These are phyloP conservation scores for Suhomyces kunorum DNA, from an alignment of 1,139 yeast species.

Conservation along the genomic window DNA sequence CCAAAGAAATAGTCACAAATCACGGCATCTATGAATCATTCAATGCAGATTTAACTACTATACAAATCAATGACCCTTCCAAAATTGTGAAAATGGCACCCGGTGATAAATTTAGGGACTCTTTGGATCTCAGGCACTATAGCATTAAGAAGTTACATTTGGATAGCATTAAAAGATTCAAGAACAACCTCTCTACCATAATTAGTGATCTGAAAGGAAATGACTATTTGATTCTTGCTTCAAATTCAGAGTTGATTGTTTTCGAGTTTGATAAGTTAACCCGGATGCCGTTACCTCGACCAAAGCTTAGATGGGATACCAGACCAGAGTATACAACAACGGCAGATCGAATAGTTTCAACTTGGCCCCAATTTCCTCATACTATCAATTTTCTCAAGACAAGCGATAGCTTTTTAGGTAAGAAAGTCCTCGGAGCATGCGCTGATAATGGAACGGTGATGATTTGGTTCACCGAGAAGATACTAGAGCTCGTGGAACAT, in stretches of 20 bases:
- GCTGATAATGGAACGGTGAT: slow-evolving; percentile 58
- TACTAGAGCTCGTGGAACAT: slow-evolving; percentile 24
- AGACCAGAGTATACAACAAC: slow-evolving; percentile 41
- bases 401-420: slow-evolving; percentile 27
- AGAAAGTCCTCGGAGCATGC: slow-evolving; percentile 48
- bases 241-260: slow-evolving; percentile 33
- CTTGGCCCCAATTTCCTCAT: slow-evolving; percentile 58
- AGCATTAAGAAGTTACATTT: slow-evolving; percentile 26
- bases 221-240: slow-evolving; percentile 30
- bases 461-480: slow-evolving; percentile 41
- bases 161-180: slow-evolving; percentile 31
- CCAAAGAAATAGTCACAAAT: slow-evolving; percentile 8
- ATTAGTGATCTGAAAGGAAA: slow-evolving; percentile 11
- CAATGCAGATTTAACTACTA: slow-evolving; percentile 17
- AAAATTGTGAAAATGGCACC: slow-evolving; percentile 33
- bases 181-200: slow-evolving; percentile 31
- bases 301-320: slow-evolving; percentile 39
- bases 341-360: slow-evolving; percentile 40
- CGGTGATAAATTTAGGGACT: slow-evolving; percentile 32
- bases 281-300: slow-evolving; percentile 26
- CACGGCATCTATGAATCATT: slow-evolving; percentile 22
- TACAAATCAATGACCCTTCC: slow-evolving; percentile 25
- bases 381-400: slow-evolving; percentile 50
- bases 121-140: slow-evolving; percentile 25
- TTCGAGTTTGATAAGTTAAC: slow-evolving; percentile 29